phyloP scores from a whole-genome alignment of 345 rosid species.

The Eucalyptus victrix region DNA sequence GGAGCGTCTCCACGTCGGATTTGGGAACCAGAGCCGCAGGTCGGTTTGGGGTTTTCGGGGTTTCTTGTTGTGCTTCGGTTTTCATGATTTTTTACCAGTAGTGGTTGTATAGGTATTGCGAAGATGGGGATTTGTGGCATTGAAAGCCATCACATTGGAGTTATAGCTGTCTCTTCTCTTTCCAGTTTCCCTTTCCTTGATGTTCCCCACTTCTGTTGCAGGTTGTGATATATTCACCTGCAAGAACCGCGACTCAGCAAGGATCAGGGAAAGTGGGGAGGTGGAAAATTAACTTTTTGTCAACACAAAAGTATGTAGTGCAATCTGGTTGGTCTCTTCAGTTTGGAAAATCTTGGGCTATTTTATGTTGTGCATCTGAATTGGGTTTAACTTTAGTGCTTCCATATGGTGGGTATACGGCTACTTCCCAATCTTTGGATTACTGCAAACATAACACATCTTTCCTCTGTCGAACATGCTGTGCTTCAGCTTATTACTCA shows the following conservation, averaged over 20 bases:
- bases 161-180: not conserved
- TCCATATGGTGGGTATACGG: not conserved
- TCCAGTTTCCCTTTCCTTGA: not conserved
- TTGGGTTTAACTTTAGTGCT: not conserved
- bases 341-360: not conserved
- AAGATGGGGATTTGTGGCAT: not conserved
- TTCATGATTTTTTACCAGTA: not conserved
- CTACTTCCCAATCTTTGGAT: not conserved
- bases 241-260: slow-evolving; percentile 90
- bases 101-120: not conserved
- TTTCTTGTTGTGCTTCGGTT: not conserved
- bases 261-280: slow-evolving; percentile 94
- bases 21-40: not conserved
- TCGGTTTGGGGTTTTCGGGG: not conserved
- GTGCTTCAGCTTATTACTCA: not conserved
- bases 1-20: not conserved
- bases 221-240: slow-evolving; percentile 92
- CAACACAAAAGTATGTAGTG: slow-evolving; percentile 66
- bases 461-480: not conserved
- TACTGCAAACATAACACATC: not conserved
- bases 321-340: not conserved
- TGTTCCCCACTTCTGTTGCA: slow-evolving; percentile 1
- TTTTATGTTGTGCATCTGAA: not conserved
- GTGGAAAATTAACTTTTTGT: slow-evolving; percentile 90
- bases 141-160: not conserved